Evolutionary conservation across 2,329 filamentous ascomycete genomes (phyloP).

Genomic region (Claviceps arundinis): DNA sequence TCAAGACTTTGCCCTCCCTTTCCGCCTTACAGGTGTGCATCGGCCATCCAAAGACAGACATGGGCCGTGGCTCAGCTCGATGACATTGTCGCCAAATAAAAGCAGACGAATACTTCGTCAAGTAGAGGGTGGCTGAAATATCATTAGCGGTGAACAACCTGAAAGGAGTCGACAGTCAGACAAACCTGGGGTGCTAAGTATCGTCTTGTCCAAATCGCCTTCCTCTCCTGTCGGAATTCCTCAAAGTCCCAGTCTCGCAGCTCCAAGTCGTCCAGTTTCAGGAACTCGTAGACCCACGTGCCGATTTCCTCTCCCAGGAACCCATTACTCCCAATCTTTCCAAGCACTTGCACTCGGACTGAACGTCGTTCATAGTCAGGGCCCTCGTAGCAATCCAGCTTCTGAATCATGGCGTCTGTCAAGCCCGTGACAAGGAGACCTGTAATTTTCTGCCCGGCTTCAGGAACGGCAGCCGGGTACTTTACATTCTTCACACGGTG

Average conservation of each 20-base stretch:
- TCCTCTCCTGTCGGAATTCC: slow-evolving; percentile 66
- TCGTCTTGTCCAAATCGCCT: slow-evolving; percentile 39
- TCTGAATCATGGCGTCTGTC: slow-evolving; percentile 59
- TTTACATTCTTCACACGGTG: slow-evolving; percentile 55
- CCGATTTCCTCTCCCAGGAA: slow-evolving; percentile 32
- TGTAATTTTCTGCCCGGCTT: slow-evolving; percentile 45
- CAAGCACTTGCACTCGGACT: slow-evolving; percentile 39
- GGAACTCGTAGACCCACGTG: slow-evolving; percentile 55
- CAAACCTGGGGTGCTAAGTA: slow-evolving; percentile 31
- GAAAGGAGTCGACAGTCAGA: slow-evolving; percentile 5
- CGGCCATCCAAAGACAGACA: too few relatives aligned
- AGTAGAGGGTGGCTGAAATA: slow-evolving; percentile 5
- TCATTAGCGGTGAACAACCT: background rate
- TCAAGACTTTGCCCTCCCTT: too few relatives aligned
- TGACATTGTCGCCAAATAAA: slow-evolving; percentile 8
- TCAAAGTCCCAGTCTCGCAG: slow-evolving; percentile 76
- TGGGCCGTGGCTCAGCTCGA: too few relatives aligned
- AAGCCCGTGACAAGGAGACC: slow-evolving; percentile 69
- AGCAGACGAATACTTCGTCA: too few relatives aligned
- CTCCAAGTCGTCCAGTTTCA: slow-evolving; percentile 42
- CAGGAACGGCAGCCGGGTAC: slow-evolving; percentile 65
- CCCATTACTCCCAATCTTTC: slow-evolving; percentile 24
- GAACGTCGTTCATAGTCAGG: slow-evolving; percentile 50
- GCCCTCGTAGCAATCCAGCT: slow-evolving; percentile 76
- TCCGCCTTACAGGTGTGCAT: too few relatives aligned